Evolutionary conservation across 1,284 basidiomycete species (phyloP), one percentile per base, ranked within the genome.

Genomic region (Ganoderma leucocontextum): DNA sequence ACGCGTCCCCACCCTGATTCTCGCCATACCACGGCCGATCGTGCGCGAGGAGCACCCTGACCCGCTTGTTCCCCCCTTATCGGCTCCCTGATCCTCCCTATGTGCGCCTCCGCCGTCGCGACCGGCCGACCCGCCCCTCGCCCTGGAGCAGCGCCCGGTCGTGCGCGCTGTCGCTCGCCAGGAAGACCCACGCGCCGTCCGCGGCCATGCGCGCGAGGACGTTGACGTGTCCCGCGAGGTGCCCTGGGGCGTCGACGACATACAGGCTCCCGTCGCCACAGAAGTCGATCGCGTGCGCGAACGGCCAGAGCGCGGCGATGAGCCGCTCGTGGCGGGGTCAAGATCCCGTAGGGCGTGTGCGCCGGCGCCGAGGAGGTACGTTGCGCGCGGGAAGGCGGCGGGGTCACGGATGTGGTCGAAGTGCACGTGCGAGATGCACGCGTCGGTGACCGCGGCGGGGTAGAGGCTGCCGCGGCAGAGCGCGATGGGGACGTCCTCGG

Each of bases 201-300:
- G 80, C 53, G 25, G 85, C 86, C 33, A 88, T 89, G 49, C 89
- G 85, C n/a, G 81, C 85, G 15, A 89, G 81, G 35, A 85, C 75
- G 66, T 85, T 87, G 68, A 89, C 70, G 71, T 89, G 87, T 0
- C 87, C 87, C 0, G 79, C 74, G 22, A 86, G 74, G 74, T 89
- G 87, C 0, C 87, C 87, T 4, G 86, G 83, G 1, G 87, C 82
- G 70, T 89, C 84, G 67, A 89, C 78, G 67, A 90, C 78, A 74
- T 87, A 87, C 52, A 88, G 70, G 67, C 84, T 86, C 1, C 87
- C 88, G 67, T 90, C 89, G 7, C 82, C 83, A 72, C 84, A 88
- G 68, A 82, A 84, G 78, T 90, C 87, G 39, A 84, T 72, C 1
- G 84, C 83, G 47, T 78, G 81, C 5, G 84, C 82, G 75, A 88